These are phyloP conservation scores for Barnettozyma hawaiiensis DNA, from an alignment of 1,139 yeast genomes.

Conservation along the genomic window DNA sequence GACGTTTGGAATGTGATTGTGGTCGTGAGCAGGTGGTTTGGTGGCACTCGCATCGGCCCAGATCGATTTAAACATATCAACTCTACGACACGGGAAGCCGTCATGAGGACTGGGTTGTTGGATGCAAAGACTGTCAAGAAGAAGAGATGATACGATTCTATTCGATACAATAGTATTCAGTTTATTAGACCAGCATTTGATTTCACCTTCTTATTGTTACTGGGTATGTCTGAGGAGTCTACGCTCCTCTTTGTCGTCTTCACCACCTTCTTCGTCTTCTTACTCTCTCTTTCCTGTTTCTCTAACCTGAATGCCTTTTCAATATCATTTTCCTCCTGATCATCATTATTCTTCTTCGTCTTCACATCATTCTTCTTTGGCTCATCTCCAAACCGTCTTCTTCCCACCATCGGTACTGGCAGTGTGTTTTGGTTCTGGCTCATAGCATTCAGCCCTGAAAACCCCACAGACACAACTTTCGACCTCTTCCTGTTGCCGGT, in stretches of 20 bases:
- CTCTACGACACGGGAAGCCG: constrained; percentile 79
- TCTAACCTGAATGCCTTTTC: constrained; percentile 23
- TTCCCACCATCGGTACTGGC: constrained; percentile 23
- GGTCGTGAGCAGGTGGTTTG: constrained; percentile 74
- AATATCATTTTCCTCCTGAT: constrained; percentile 26
- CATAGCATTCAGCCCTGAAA: constrained; percentile 35
- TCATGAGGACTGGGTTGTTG: constrained; percentile 56
- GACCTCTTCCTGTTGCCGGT: too few relatives aligned
- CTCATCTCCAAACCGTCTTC: constrained; percentile 28
- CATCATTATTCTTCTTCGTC: constrained; percentile 17
- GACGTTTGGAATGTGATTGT: constrained; percentile 84
- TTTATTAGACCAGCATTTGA: constrained; percentile 12
- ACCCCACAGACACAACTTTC: constrained; percentile 41
- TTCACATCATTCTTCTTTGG: constrained; percentile 14
- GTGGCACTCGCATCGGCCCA: constrained; percentile 88
- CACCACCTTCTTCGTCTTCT: constrained; percentile 1
- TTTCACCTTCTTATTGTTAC: constrained; percentile 21
- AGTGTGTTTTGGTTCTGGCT: constrained; percentile 6
- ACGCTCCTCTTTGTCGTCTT: constrained; percentile 7
- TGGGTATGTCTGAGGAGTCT: constrained; percentile 11
- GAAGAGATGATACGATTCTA: constrained; percentile 20
- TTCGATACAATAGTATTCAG: too few relatives aligned
- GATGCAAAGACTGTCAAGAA: constrained; percentile 26
- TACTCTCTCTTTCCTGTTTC: neutral
- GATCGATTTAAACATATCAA: constrained; percentile 93